A percentile compares a stretch with the other conserved stretches of the same genome.
Evolutionary conservation across 352 stramenopile genomes (phyloP).

Genomic region (Pythium insidiosum): DNA sequence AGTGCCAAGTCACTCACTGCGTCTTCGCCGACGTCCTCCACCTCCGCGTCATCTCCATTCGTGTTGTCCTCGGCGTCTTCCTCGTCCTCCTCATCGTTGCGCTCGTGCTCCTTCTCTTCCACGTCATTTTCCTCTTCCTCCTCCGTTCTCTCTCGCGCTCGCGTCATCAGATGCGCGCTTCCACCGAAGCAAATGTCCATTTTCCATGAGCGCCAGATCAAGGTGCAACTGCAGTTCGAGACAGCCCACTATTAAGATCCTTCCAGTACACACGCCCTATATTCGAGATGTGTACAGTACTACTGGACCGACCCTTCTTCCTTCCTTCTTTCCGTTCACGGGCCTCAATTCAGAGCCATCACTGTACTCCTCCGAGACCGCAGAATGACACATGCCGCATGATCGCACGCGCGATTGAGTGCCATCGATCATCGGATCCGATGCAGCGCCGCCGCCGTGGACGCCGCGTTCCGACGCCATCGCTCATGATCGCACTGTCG

Average conservation of each 20-base stretch:
- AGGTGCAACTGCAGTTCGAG: no score
- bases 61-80: slow-evolving; percentile 23
- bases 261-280: no score
- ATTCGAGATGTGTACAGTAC: background rate
- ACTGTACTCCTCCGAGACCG: no score
- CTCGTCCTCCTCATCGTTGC: slow-evolving; percentile 8
- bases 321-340: no score
- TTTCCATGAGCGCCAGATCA: slow-evolving; percentile 1
- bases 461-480: no score
- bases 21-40: background rate
- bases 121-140: background rate
- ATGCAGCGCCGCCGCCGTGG: background rate
- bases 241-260: no score
- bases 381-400: no score
- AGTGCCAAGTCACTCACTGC: no score
- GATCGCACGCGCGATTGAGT: background rate
- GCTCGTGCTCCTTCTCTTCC: slow-evolving; percentile 4
- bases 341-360: no score
- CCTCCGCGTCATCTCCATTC: slow-evolving; percentile 13
- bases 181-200: slow-evolving; percentile 5
- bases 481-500: no score
- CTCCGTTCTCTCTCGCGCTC: slow-evolving; percentile 6
- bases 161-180: background rate
- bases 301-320: no score
- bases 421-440: no score